Conservation (phyloP, 169 alveolate genomes). For the Plasmodium cynomolgi region DNA sequence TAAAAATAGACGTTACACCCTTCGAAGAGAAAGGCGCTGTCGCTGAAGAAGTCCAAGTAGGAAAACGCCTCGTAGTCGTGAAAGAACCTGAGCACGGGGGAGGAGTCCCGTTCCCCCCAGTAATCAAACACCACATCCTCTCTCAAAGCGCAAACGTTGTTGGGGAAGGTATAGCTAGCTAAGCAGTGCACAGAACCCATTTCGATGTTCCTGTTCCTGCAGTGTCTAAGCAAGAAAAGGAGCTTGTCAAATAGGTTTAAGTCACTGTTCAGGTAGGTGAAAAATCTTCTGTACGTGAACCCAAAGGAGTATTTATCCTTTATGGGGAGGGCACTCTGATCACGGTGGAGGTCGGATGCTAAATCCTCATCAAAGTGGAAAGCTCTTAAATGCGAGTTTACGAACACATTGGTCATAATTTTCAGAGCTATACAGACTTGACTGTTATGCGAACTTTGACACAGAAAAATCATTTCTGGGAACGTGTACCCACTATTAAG, state of each 20-base stretch:
- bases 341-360: neutral
- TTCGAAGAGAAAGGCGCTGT: conserved; percentile 23
- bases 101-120: neutral
- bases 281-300: conserved; percentile 47
- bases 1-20: conserved; percentile 47
- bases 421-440: conserved; percentile 81
- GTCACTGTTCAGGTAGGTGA: conserved; percentile 47
- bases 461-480: conserved; percentile 80
- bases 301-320: conserved; percentile 43
- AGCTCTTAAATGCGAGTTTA: conserved; percentile 21
- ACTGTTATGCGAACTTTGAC: conserved; percentile 81
- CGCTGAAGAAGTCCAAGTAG: conserved; percentile 21
- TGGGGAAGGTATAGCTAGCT: conserved; percentile 67
- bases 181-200: conserved; percentile 32
- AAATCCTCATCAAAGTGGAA: neutral
- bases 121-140: conserved; percentile 32
- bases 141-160: conserved; percentile 2
- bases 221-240: neutral
- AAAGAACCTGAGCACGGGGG: neutral
- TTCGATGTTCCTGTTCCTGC: conserved; percentile 39
- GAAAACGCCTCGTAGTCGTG: conserved; percentile 38
- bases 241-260: conserved; percentile 36
- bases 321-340: neutral
- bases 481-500: conserved; percentile 84
- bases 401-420: conserved; percentile 32